phyloP scores from a whole-genome alignment of 139 green algal species.

The Penium margaritaceum region DNA sequence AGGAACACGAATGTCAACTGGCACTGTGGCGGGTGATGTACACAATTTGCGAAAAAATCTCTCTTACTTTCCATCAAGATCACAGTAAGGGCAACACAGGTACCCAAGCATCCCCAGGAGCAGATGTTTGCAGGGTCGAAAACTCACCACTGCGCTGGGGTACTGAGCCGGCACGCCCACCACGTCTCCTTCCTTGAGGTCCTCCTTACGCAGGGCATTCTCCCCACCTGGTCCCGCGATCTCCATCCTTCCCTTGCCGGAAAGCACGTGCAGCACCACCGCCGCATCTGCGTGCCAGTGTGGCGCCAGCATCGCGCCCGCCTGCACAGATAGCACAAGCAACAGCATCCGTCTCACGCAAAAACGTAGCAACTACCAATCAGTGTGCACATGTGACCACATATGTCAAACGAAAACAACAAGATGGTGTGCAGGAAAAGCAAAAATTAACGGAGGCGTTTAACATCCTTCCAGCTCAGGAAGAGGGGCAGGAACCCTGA shows the following conservation, averaged over 20 bases:
- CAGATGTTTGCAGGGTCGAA: not conserved
- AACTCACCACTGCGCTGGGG: not conserved
- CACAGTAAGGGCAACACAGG: too few relatives aligned
- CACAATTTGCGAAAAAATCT: too few relatives aligned
- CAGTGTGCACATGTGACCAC: too few relatives aligned
- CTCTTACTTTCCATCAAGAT: too few relatives aligned
- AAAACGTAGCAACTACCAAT: too few relatives aligned
- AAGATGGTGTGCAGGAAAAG: too few relatives aligned
- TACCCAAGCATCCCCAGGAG: too few relatives aligned
- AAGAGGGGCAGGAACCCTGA: too few relatives aligned
- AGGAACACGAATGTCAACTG: not conserved
- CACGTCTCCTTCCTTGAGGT: conserved; percentile 23
- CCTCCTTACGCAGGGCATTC: not conserved
- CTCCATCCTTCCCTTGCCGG: conserved; percentile 22
- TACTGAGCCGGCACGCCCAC: conserved; percentile 11
- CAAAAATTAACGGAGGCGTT: too few relatives aligned
- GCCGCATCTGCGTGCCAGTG: conserved; percentile 19
- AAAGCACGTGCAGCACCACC: conserved; percentile 3
- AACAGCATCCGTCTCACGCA: too few relatives aligned
- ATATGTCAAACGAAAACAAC: too few relatives aligned
- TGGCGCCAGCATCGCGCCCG: conserved; percentile 18
- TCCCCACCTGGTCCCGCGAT: conserved; percentile 17
- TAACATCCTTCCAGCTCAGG: too few relatives aligned
- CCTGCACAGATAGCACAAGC: conserved; percentile 10
- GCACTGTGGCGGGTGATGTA: not conserved